Base-by-base conservation (phyloP, 2,329 filamentous ascomycete genomes). In the Talaromyces sp. region DNA sequence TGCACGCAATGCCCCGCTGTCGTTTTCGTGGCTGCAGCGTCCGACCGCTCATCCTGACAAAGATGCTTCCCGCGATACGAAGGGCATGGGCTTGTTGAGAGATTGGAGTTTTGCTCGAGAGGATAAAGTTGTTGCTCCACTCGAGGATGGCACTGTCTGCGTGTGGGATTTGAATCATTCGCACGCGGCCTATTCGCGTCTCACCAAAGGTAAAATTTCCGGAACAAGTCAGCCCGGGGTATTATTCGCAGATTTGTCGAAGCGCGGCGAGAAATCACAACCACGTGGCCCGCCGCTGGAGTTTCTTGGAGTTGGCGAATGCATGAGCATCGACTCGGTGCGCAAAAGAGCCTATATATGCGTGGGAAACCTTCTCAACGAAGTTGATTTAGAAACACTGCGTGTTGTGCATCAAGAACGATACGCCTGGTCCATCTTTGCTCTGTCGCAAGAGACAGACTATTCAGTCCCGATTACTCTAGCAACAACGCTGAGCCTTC, bases 131-230 rank as follows among this genome's bases (percentile, higher is more conserved):
- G 82, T 96, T 17, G 88, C 89, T 0, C 91, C 92, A 2, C 78
- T 96, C 8, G 91, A 96, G 61, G 90, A 97, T 70, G 92, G 92
- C 0, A 91, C 90, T 56, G 83, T 97, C n/a, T 90, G 88, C 66
- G 76, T 96, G 7, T 97, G 92, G 92, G 89, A 96, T 69, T 78
- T 90, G 56, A 85, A 82, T 58, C 69, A 71, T 59, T 72, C 72
- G 3, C 71, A 75, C 60, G 65, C 64, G 1, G 64, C 65, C 21
- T 65, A 65, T 5, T 70, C 71, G 2, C 67, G 65, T 11, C 63
- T 66, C 21, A 83, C 83, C 1, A 82, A 80, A 31, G 77, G 77
- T 54, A 83, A 80, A 2, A 84, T 95, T 32, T 65, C 90, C 11
- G 86, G 84, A 0, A 83, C 82, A 63, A 95, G 89, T 72, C 77